Base-by-base conservation (phyloP, 345 rosid species). In the Triadica sebifera region DNA sequence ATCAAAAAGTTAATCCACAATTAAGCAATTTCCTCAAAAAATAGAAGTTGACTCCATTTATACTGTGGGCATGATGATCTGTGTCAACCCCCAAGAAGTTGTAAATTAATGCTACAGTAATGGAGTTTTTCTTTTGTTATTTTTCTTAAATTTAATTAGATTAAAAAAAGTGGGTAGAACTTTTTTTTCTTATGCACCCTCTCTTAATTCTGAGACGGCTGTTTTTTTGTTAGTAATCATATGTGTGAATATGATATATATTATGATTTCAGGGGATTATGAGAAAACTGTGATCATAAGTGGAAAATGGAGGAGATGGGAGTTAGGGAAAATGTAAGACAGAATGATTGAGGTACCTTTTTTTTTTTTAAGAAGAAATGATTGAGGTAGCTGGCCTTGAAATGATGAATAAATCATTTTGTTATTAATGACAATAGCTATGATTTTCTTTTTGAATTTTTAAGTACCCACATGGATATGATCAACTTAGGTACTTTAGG, bases 371-470 rank as follows among this genome's bases (percentile, higher is more conserved):
- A n/a, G n/a, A n/a, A n/a, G n/a, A n/a, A 46, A 67, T 66, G 72
- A 74, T 65, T 74, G 77, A 12, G 49, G 77, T 7, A 8, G 69
- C 47, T 19, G 50, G 62, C 22, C 51, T 64, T 64, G 53, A 9
- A 73, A 73, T 73, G 52, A 73, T 73, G 43, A 73, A 63, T 39
- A 62, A 73, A 73, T 73, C 70, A 73, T 73, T 73, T 73, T 55
- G 51, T 20, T 37, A 37, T 62, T 15, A 62, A n/a, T 16, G 17
- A 29, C 57, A 5, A 20, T 17, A 24, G n/a, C 22, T 41, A 39
- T 50, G 25, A 51, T 58, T 58, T 20, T 38, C 47, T 20, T 22
- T 38, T 3, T 59, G 8, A 37, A 15, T 37, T 62, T 38, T 62
- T 12, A 60, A 47, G 59, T 61, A 51, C 17, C 15, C 11, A 39